Evolutionary conservation across 108 stramenopile species (phyloP).

Genomic region (Asterionellopsis glacialis): DNA sequence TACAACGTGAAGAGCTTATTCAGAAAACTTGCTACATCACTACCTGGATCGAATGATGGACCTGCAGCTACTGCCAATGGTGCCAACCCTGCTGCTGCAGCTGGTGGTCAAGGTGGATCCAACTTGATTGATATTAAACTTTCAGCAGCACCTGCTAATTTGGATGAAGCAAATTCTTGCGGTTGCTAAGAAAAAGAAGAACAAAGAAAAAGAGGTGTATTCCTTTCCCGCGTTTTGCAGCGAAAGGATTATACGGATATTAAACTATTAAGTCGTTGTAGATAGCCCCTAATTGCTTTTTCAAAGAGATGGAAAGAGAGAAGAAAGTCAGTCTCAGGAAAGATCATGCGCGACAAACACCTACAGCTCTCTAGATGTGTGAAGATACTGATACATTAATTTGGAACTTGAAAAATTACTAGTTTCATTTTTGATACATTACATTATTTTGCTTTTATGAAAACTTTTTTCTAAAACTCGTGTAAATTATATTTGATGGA

Average conservation of each 20-base stretch:
- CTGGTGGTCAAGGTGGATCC: conserved; percentile 35
- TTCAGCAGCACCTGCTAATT: conserved; percentile 82
- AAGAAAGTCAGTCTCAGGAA: no score
- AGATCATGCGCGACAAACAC: no score
- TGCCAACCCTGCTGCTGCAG: conserved; percentile 22
- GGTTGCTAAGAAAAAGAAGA: conserved; percentile 47
- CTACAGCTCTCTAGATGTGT: no score
- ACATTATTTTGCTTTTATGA: no score
- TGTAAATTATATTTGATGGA: no score
- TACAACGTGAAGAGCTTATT: conserved; percentile 98
- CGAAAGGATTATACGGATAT: no score
- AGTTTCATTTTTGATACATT: no score
- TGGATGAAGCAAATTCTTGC: conserved; percentile 82
- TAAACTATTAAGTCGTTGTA: no score
- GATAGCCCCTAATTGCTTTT: not conserved
- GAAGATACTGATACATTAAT: no score
- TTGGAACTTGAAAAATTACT: no score
- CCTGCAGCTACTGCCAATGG: conserved; percentile 35
- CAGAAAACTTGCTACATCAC: conserved; percentile 93
- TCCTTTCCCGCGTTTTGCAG: not conserved
- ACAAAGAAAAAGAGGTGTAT: not conserved
- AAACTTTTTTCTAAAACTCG: no score
- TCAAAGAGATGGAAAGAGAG: not conserved
- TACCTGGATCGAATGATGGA: conserved; percentile 88
- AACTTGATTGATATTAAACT: conserved; percentile 95